Percentiles rank a stretch among this genome's conserved stretches.
Conservation (phyloP, 805 yeast genomes). For the Saturnispora quitensis region DNA sequence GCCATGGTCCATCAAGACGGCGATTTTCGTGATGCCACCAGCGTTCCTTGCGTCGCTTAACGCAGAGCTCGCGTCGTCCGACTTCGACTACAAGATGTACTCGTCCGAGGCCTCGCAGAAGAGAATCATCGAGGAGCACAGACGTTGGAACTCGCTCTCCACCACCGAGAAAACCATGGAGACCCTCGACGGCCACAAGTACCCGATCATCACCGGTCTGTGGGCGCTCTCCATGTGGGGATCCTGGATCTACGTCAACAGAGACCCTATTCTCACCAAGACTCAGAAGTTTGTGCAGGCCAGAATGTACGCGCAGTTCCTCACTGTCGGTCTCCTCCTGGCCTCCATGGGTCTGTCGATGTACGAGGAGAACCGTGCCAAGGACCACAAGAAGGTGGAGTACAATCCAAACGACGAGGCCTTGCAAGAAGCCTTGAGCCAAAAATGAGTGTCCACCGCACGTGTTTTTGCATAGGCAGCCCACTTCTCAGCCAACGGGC, state of each 20-base stretch:
- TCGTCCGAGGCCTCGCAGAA: slow-evolving; percentile 36
- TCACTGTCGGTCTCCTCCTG: slow-evolving; percentile 61
- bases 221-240: slow-evolving; percentile 81
- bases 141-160: slow-evolving; percentile 44
- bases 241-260: slow-evolving; percentile 65
- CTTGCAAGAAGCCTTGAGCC: slow-evolving; percentile 11
- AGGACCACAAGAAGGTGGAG: slow-evolving; percentile 5
- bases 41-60: slow-evolving; percentile 49
- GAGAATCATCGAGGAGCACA: slow-evolving; percentile 36
- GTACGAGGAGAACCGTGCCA: slow-evolving; percentile 44
- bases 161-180: slow-evolving; percentile 41
- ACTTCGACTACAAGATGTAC: slow-evolving; percentile 55
- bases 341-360: slow-evolving; percentile 60
- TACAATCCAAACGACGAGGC: slow-evolving; percentile 9
- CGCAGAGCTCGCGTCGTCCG: slow-evolving; percentile 64
- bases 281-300: slow-evolving; percentile 82
- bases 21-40: slow-evolving; percentile 60
- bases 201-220: slow-evolving; percentile 56
- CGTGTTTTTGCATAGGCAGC: too few species aligned
- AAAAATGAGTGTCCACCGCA: slow-evolving; percentile 1
- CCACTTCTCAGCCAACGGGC: too few species aligned
- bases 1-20: slow-evolving; percentile 55
- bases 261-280: slow-evolving; percentile 63
- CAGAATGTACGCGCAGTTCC: slow-evolving; percentile 83
- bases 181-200: slow-evolving; percentile 45